Evolutionary conservation across 2,329 filamentous ascomycete genomes (phyloP).

Genomic region (Penicillium sp.): DNA sequence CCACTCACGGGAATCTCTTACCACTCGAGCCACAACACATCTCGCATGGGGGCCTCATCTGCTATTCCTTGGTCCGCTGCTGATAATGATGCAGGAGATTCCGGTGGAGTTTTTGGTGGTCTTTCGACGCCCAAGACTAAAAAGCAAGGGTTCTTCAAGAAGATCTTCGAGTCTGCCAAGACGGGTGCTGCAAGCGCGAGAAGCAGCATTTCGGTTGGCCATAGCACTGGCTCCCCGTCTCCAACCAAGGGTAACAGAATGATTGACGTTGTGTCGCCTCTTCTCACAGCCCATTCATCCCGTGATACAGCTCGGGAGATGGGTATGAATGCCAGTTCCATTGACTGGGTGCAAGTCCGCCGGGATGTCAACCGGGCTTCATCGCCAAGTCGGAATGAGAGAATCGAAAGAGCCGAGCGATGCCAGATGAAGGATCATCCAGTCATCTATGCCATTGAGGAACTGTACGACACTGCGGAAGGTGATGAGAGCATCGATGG

Average conservation of each 20-base stretch:
- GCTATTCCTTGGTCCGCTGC: conserved; percentile 64
- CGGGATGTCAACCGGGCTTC: conserved; percentile 96
- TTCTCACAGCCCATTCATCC: conserved; percentile 38
- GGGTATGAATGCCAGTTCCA: conserved; percentile 62
- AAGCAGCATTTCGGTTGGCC: conserved; percentile 77
- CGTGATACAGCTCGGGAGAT: conserved; percentile 70
- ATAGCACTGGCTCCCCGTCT: conserved; percentile 51
- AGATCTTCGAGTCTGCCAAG: conserved; percentile 91
- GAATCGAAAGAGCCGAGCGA: conserved; percentile 80
- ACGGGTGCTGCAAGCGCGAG: conserved; percentile 89
- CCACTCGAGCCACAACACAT: conserved; percentile 80
- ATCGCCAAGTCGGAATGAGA: conserved; percentile 86
- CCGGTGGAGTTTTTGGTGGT: conserved; percentile 75
- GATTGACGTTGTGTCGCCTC: conserved; percentile 54
- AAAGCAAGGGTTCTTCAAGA: conserved; percentile 91
- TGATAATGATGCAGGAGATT: conserved; percentile 62
- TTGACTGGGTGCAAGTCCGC: conserved; percentile 97
- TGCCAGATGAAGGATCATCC: conserved; percentile 95
- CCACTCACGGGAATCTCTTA: conserved; percentile 81
- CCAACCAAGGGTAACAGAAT: conserved; percentile 56
- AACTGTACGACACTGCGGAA: conserved; percentile 81
- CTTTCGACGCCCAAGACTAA: conserved; percentile 76
- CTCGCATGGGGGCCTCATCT: conserved; percentile 65
- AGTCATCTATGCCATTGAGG: conserved; percentile 86
- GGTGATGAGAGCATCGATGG: conserved; percentile 91